Percentiles rank a stretch among this genome's conserved stretches.
phyloP scores from a whole-genome alignment of 1,284 basidiomycete species.

The Marasmius oreades region DNA sequence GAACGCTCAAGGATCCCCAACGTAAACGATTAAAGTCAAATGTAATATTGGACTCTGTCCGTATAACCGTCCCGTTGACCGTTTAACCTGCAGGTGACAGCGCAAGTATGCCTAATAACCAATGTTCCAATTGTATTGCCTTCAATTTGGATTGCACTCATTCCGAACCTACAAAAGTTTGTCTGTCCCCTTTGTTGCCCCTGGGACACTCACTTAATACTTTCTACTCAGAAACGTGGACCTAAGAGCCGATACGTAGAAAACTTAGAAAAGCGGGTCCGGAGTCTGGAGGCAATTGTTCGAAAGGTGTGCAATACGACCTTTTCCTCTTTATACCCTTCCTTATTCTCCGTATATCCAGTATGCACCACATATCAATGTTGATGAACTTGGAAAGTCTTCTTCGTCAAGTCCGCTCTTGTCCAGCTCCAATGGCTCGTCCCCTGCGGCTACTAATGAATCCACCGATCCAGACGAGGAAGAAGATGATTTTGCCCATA shows the following conservation, averaged over 20 bases:
- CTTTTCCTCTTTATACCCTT: constrained; percentile 20
- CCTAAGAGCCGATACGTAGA: constrained; percentile 46
- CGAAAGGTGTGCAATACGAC: constrained; percentile 30
- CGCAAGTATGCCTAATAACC: constrained; percentile 47
- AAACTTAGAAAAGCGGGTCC: constrained; percentile 35
- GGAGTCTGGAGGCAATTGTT: constrained; percentile 54
- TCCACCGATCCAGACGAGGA: constrained; percentile 3
- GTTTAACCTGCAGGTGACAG: constrained; percentile 39
- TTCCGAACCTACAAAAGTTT: constrained; percentile 52
- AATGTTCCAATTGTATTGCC: constrained; percentile 68
- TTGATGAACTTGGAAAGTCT: constrained; percentile 2
- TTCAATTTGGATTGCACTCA: constrained; percentile 65
- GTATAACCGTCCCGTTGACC: not conserved
- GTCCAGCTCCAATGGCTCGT: constrained; percentile 1
- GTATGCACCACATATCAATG: not conserved
- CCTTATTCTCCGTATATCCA: not conserved
- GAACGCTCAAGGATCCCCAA: not conserved
- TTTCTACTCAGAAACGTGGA: constrained; percentile 50
- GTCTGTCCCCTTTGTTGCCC: not conserved
- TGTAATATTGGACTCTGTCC: constrained; percentile 20
- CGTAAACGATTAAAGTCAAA: constrained; percentile 23
- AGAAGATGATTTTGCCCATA: constrained; percentile 23
- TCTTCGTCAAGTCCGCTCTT: not conserved
- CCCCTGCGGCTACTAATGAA: not conserved
- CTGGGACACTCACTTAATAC: not conserved